Base-by-base conservation (phyloP, 306 rosid species). In the Mimosa bimucronata region DNA sequence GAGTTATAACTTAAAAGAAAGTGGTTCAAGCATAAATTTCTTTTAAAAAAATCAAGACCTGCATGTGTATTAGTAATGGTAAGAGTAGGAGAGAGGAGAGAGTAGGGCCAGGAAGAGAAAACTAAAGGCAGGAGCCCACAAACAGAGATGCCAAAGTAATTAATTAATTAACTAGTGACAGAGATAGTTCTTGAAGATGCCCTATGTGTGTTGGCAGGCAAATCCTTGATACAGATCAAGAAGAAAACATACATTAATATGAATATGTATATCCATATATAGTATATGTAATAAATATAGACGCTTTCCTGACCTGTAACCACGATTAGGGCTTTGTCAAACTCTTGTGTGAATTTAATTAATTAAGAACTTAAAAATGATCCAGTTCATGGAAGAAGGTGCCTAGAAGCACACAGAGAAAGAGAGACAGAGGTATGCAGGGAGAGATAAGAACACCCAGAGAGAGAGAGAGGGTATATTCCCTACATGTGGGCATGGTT, bases 401-500 rank as follows among this genome's bases (percentile, higher is more conserved):
- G 62, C 85, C 76, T 73, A 61, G 91, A 89, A 83, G 79, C n/a
- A 44, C 70, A 67, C 28, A 21, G 26, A 55, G 30, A 21, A 10
- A 55, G 29, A 55, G 62, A 57, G 29, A 21, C 1, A 66, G 46
- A 11, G 25, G 53, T 72, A 71, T 12, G 60, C 29, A 65, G 6
- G n/a, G n/a, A 34, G 38, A 34, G 38, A 34, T 34, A 34, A 34
- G 38, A 34, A 34, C 38, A 34, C 38, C 38, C 38, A 31, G 31
- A 75, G 37, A 67, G 55, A 61, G 60, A 65, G 58, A 60, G 30
- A 79, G 31, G 31, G 44, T 78, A 91, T 74, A 87, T 84, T 83
- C 97, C 95, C 94, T 86, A 86, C 98, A 94, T 92, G 97, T 89
- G 97, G 87, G 88, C 81, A 82, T 85, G 91, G 88, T 87, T 88